phyloP scores from a whole-genome alignment of 257 asterid genomes.

The Fraxinus pennsylvanica region DNA sequence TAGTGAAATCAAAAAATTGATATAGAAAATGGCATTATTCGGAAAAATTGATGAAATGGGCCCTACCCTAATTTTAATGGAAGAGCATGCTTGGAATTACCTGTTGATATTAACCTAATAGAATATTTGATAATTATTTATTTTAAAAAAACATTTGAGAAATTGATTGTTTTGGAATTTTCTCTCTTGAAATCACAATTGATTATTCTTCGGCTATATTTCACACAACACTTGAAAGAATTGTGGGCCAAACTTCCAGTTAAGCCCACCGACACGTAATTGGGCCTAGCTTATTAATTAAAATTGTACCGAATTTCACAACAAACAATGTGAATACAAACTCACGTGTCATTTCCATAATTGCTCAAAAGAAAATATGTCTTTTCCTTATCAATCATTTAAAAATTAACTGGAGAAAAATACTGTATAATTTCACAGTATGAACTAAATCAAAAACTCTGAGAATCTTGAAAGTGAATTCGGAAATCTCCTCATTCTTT shows the following conservation, averaged over 20 bases:
- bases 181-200: constrained; percentile 11
- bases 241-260: not conserved
- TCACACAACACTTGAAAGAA: too few relatives aligned
- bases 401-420: too few relatives aligned
- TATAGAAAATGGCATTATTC: not conserved
- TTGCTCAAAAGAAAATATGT: not conserved
- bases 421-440: not conserved
- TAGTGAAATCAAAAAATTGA: not conserved
- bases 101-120: constrained; percentile 1
- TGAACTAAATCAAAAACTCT: not conserved
- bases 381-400: not conserved
- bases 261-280: not conserved
- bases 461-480: not conserved
- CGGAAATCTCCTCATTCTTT: not conserved
- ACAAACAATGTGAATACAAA: not conserved
- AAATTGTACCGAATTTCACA: not conserved
- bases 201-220: constrained; percentile 8
- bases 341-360: not conserved
- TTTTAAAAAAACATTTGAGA: not conserved
- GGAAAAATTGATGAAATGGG: not conserved
- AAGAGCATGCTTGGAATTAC: not conserved
- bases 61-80: not conserved
- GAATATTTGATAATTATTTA: not conserved
- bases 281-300: too few relatives aligned
- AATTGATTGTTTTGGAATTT: constrained; percentile 28